These are phyloP conservation scores for Penicillium chermesinum DNA, from an alignment of 495 filamentous ascomycete species.

Conservation along the genomic window DNA sequence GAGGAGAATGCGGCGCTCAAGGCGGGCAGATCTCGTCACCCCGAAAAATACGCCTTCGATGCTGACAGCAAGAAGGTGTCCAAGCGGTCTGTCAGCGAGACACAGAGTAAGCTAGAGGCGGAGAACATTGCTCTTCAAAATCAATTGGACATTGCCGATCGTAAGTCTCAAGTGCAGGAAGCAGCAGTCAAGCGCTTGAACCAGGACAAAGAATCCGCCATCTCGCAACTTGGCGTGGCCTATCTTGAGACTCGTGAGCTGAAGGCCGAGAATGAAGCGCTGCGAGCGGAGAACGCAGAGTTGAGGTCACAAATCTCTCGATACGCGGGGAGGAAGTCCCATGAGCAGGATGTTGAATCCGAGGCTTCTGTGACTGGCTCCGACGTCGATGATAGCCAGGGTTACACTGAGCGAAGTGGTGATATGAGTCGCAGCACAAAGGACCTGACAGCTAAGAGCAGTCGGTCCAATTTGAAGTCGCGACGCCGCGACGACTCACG, in stretches of 20 bases:
- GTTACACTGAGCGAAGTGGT: constrained; percentile 31
- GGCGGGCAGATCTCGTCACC: constrained; percentile 40
- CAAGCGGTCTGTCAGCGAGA: constrained; percentile 43
- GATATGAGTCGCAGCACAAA: constrained; percentile 30
- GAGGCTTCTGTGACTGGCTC: constrained; percentile 24
- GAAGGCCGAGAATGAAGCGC: constrained; percentile 50
- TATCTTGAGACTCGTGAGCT: constrained; percentile 59
- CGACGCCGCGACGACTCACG: constrained; percentile 31
- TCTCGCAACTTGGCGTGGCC: constrained; percentile 58
- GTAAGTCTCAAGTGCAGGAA: constrained; percentile 56
- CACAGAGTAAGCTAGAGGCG: constrained; percentile 56
- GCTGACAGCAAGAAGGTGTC: constrained; percentile 30
- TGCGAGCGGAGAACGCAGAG: constrained; percentile 45
- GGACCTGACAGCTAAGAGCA: constrained; percentile 32
- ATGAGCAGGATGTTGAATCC: constrained; percentile 29
- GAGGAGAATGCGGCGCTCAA: constrained; percentile 53
- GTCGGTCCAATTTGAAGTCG: constrained; percentile 27
- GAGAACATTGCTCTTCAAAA: constrained; percentile 52
- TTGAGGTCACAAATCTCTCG: constrained; percentile 40
- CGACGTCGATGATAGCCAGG: constrained; percentile 32
- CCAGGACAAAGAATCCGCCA: constrained; percentile 59
- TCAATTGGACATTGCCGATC: constrained; percentile 53
- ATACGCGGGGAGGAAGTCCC: constrained; percentile 17
- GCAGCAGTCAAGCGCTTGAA: constrained; percentile 54
- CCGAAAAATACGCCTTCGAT: constrained; percentile 40